These are phyloP conservation scores for Sporothrix euskadiensis DNA, from an alignment of 2,329 filamentous ascomycete genomes.

Conservation along the genomic window DNA sequence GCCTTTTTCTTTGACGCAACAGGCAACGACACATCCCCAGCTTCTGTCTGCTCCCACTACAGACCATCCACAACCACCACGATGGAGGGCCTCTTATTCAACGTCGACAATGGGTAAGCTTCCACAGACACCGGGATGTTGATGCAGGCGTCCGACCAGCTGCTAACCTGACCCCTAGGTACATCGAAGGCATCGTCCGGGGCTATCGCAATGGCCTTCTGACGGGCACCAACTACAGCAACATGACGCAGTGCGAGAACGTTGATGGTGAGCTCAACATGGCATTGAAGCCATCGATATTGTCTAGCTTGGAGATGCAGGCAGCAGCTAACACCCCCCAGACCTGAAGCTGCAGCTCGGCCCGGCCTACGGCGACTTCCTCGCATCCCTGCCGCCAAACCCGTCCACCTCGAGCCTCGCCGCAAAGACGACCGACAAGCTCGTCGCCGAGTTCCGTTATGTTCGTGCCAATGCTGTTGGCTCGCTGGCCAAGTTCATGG, in stretches of 20 bases:
- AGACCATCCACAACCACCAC: slow-evolving; percentile 35
- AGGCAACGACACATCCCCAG: slow-evolving; percentile 29
- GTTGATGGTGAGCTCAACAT: slow-evolving; percentile 70
- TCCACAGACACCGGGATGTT: neutral
- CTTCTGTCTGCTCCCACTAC: slow-evolving; percentile 24
- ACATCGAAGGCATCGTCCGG: slow-evolving; percentile 94
- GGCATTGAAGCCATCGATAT: neutral
- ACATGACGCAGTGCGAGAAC: slow-evolving; percentile 95
- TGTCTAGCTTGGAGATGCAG: neutral
- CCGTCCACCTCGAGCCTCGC: slow-evolving; percentile 94
- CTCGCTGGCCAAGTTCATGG: slow-evolving; percentile 90
- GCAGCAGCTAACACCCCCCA: slow-evolving; percentile 41
- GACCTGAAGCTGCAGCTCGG: slow-evolving; percentile 98
- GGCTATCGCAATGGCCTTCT: slow-evolving; percentile 94
- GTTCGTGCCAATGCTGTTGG: slow-evolving; percentile 91
- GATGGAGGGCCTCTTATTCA: slow-evolving; percentile 94
- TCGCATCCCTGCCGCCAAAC: slow-evolving; percentile 89
- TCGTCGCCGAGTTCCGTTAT: slow-evolving; percentile 96
- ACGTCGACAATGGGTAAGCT: slow-evolving; percentile 84
- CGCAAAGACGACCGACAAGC: slow-evolving; percentile 94
- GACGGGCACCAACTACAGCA: slow-evolving; percentile 87
- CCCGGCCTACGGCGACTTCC: slow-evolving; percentile 95
- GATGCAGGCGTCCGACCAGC: neutral
- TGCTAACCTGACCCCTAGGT: slow-evolving; percentile 54
- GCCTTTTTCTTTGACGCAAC: slow-evolving; percentile 28